Evolutionary conservation across 1,139 yeast species (phyloP), one percentile per base, ranked within the genome.

Genomic region (Candida pseudoviswanathii): DNA sequence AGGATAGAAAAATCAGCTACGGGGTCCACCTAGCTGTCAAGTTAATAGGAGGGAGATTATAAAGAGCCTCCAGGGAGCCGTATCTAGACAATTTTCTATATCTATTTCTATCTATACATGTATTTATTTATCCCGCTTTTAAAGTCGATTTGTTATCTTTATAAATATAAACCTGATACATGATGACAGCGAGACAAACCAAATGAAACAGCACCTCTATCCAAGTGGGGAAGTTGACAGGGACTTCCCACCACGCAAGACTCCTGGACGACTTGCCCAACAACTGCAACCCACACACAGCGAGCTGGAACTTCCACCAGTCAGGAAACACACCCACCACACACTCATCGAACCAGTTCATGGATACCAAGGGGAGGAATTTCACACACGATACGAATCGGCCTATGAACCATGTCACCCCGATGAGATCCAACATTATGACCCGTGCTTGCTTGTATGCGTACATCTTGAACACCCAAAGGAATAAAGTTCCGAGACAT

Each of bases 11-110:
- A 48, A 81, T 87, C 38, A 72, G 84, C 48, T 64, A 67, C 43
- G 82, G 84, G 26, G 89, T 87, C 41, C 80, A 81, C 57, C 58
- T 86, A 54, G 92, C 89, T 24, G 78, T 92, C 36, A 80, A 78
- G 54, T 56, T 85, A 38, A 60, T 89, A 46, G 90, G 94, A 2
- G 86, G 83, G 27, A 83, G 82, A 66, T 67, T 89, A 53, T 88
- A 70, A 59, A 41, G 1, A 27, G 9, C 29, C 16, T 16, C 16
- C 16, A 16, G 16, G 16, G 16, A 16, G 16, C 16, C 16, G 16
- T 16, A 16, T 10, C n/a, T 39, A 48, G 27, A 43, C 33, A 27
- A 10, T 26, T 22, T 43, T 36, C 11, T 11, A 32, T 22, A 40
- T 11, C 7, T 25, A 8, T 37, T 10, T 31, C 30, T 38, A 10